phyloP scores from a whole-genome alignment of 2,329 filamentous ascomycete species.

The Lojkania enalia region DNA sequence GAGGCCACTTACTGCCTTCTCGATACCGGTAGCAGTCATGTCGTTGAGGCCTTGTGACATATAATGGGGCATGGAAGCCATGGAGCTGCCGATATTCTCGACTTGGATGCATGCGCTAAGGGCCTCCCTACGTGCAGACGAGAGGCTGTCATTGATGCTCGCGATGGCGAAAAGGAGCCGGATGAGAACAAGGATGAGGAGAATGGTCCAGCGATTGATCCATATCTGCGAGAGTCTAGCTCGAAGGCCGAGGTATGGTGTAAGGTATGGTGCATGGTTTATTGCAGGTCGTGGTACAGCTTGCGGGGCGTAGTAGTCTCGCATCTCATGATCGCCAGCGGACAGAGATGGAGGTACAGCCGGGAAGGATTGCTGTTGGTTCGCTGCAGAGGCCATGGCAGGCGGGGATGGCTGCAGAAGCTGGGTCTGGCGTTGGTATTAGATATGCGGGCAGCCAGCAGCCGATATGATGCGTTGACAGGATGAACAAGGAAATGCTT shows the following conservation, averaged over 20 bases:
- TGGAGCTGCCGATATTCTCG: conserved; percentile 87
- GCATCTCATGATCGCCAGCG: conserved; percentile 65
- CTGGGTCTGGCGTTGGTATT: conserved; percentile 38
- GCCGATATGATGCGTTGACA: conserved; percentile 11
- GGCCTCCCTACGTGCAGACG: conserved; percentile 76
- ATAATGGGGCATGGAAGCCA: conserved; percentile 98
- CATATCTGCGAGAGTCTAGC: conserved; percentile 92
- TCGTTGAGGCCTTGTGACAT: conserved; percentile 87
- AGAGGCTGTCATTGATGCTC: conserved; percentile 73
- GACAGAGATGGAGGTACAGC: conserved; percentile 61
- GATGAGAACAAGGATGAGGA: conserved; percentile 82
- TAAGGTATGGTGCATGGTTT: conserved; percentile 71
- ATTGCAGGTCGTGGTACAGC: conserved; percentile 59
- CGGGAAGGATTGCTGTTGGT: conserved; percentile 58
- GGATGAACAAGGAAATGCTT: conserved; percentile 3
- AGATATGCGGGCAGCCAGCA: conserved; percentile 28
- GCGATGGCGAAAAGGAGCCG: conserved; percentile 77
- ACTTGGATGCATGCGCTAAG: conserved; percentile 88
- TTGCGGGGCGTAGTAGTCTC: conserved; percentile 61
- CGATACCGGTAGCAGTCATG: conserved; percentile 77
- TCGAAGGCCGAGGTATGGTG: conserved; percentile 88
- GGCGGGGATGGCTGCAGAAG: conserved; percentile 31
- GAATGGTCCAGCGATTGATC: conserved; percentile 96
- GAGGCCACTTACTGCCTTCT: conserved; percentile 77
- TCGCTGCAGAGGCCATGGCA: conserved; percentile 54